These are phyloP conservation scores for Perkinsus olseni DNA, from an alignment of 169 alveolate species.

Conservation along the genomic window DNA sequence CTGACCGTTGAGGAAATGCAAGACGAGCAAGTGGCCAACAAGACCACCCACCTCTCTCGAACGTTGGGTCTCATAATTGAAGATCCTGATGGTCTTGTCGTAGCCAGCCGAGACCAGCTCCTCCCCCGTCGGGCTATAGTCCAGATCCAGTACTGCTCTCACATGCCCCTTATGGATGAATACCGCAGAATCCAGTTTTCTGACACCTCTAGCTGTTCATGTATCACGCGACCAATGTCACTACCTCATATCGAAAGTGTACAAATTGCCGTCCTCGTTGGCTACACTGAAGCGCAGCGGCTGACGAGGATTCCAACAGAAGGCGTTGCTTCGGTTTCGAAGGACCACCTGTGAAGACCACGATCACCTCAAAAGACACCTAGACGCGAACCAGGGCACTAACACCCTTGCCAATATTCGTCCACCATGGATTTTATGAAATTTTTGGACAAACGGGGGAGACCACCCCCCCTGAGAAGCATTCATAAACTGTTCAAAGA, in stretches of 20 bases:
- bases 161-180: conserved; percentile 10
- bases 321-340: conserved; percentile 74
- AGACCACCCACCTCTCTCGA: neutral
- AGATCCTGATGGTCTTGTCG: conserved; percentile 93
- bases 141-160: conserved; percentile 66
- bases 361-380: neutral
- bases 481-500: too few relatives aligned
- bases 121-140: conserved; percentile 90
- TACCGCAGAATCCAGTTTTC: neutral
- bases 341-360: neutral
- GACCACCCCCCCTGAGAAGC: too few relatives aligned
- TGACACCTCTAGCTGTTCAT: neutral
- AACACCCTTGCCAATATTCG: conserved; percentile 15
- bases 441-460: too few relatives aligned
- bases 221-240: neutral
- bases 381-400: neutral
- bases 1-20: conserved; percentile 85
- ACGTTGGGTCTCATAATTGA: conserved; percentile 34
- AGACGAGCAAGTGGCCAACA: conserved; percentile 11
- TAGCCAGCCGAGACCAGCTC: conserved; percentile 94
- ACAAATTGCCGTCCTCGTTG: conserved; percentile 92
- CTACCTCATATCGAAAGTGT: conserved; percentile 94
- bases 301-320: conserved; percentile 96
- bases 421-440: too few relatives aligned
- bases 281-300: conserved; percentile 94